Base-by-base conservation (phyloP, 257 asterid genomes). In the Solanum dulcamara region DNA sequence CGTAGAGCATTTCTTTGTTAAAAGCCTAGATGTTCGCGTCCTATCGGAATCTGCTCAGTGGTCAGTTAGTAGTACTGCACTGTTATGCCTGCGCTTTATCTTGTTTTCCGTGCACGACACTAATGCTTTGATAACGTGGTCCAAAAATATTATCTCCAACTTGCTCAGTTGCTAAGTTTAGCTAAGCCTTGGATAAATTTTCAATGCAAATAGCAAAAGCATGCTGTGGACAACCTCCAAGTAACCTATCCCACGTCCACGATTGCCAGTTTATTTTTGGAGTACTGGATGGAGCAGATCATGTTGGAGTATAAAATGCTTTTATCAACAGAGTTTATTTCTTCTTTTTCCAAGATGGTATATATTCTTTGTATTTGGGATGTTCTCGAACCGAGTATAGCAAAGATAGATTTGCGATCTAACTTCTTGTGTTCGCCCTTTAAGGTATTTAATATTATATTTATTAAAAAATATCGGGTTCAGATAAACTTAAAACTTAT, bases 101-200 rank as follows among this genome's bases (percentile, higher is more conserved):
- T 86, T 57, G 86, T 83, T 77, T 84, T 86, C 81, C 24, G 85
- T 72, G 83, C 87, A 86, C 80, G 85, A 35, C 86, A 75, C 24
- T 42, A 44, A 28, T 2, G 57, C 83, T 81, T 38, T 48, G 55
- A 62, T 75, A 77, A 83, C 28, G 87, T 79, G 85, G 87, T 87
- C 87, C 85, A 44, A 1, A 9, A 22, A 33, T 38, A 38, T 32
- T 66, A 66, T 17, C 60, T 15, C 24, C 28, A 44, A 44, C 38
- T 44, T 42, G 38, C 13, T 26, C 2, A 75, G 8, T 46, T 77
- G 82, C 42, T 17, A 46, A 26, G 37, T 46, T 15, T 77, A 9
- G 28, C 33, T 46, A 46, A 1, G 2, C 33, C 53, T 22, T 38
- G 11, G 22, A 71, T 37, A 22, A 46, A 8, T 15, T 11, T 28